Evolutionary conservation across 805 yeast genomes (phyloP).

Genomic region (Lipomyces japonicus): DNA sequence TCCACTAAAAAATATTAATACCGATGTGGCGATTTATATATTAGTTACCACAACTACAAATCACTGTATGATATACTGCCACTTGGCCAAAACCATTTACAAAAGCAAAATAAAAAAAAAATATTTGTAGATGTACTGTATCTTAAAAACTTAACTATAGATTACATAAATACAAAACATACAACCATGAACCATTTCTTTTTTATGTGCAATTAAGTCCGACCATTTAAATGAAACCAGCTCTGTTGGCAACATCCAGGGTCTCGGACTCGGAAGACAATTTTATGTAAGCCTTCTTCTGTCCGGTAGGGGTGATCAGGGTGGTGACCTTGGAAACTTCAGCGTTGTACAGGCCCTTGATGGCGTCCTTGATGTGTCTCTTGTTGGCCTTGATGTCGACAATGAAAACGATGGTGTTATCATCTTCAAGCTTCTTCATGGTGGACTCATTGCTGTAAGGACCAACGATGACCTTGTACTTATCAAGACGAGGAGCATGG

Average conservation of each 20-base stretch:
- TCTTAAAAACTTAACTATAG: no score
- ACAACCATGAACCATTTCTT: no score
- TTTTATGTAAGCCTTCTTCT: constrained; percentile 99
- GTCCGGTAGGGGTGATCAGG: constrained; percentile 91
- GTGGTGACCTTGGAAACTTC: constrained; percentile 94
- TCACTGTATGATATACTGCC: no score
- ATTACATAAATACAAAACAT: no score
- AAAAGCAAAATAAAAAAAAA: no score
- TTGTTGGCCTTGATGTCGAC: constrained; percentile 97
- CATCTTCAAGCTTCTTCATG: constrained; percentile 98
- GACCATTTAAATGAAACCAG: constrained; percentile 52
- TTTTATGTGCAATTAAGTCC: background rate
- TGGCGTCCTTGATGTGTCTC: constrained; percentile 96
- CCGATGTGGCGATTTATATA: no score
- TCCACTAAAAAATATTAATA: no score
- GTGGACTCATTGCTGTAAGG: constrained; percentile 98
- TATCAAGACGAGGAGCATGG: constrained; percentile 95
- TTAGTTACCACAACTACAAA: no score
- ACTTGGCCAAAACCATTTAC: no score
- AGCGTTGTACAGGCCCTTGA: constrained; percentile 96
- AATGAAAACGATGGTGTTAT: constrained; percentile 98
- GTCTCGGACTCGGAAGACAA: constrained; percentile 99
- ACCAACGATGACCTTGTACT: constrained; percentile 87
- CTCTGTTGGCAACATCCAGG: constrained; percentile 99
- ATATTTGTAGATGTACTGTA: no score